phyloP scores from a whole-genome alignment of 2,329 filamentous ascomycete species.

The Didymella arachidicola region DNA sequence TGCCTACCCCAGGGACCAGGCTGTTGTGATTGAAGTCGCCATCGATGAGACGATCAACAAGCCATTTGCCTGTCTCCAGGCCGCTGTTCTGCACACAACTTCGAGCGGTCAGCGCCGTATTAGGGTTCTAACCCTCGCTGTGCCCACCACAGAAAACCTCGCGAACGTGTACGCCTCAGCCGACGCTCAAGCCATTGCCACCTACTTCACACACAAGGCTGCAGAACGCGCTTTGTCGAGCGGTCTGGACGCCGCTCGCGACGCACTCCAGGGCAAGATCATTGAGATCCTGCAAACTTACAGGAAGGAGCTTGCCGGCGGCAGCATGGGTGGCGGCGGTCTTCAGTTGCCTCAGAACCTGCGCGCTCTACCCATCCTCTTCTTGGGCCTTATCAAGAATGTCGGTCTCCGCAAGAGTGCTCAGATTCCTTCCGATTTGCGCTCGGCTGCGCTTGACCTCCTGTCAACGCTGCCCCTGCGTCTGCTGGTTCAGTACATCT shows the following conservation, averaged over 20 bases:
- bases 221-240: conserved; percentile 87
- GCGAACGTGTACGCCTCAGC: conserved; percentile 94
- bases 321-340: conserved; percentile 90
- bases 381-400: conserved; percentile 95
- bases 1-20: conserved; percentile 95
- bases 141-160: conserved; percentile 90
- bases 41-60: conserved; percentile 95
- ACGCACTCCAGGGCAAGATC: conserved; percentile 89
- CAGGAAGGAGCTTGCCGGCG: conserved; percentile 93
- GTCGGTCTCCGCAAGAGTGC: conserved; percentile 61
- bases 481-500: conserved; percentile 89
- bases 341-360: conserved; percentile 95
- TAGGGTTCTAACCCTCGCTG: conserved; percentile 87
- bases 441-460: conserved; percentile 89
- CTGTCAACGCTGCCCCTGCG: conserved; percentile 93
- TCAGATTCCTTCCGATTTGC: conserved; percentile 68
- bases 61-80: conserved; percentile 82
- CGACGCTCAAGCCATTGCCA: conserved; percentile 90
- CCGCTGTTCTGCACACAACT: conserved; percentile 94
- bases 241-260: conserved; percentile 87
- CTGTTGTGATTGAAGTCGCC: conserved; percentile 96
- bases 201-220: conserved; percentile 97
- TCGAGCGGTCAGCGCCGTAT: conserved; percentile 97
- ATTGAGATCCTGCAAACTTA: conserved; percentile 94
- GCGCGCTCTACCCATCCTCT: conserved; percentile 84